Base-by-base conservation (phyloP, 768 basidiomycete genomes). In the Lyophyllum decastes region DNA sequence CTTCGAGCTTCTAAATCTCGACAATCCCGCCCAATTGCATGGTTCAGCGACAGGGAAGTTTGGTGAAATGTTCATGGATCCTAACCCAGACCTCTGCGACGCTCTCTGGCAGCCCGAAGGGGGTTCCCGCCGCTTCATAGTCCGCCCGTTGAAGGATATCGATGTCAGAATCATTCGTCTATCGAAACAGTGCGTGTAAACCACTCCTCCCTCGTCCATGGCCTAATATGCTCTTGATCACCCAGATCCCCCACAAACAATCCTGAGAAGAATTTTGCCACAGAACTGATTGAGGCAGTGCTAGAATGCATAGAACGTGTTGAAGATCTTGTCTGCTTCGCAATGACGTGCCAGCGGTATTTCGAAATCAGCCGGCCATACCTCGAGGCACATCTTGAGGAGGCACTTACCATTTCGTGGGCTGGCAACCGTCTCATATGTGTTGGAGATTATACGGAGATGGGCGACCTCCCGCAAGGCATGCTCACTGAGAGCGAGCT, bases 341-440 rank as follows among this genome's bases (percentile, higher is more conserved):
- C 45, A 22, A 21, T 26, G n/a, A 48, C 51, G 21, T 52, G 57
- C 34, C 57, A 58, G 24, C 50, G 45, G 9, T 25, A 27, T 33
- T 52, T 25, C n/a, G 46, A 52, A 10, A 52, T 58, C 22, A 33
- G 51, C 19, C 43, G 50, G n/a, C 44, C 17, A 33, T n/a, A 46
- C 21, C 56, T 57, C 30, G 35, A 51, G 24, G 27, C 10, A 16
- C 11, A 24, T 4, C 33, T 57, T 16, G 27, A 57, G 24, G n/a
- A 17, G 5, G 8, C 35, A 6, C 22, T 34, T 22, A 19, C 34
- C 5, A 25, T 38, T 16, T 52, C 40, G 25, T 69, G 66, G 68
- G 62, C 62, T 19, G 63, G 66, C 2, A 57, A 66, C 41, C 63
- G 68, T 6, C 59, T 68, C 45, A 63, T 68, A 14, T 64, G 60